A percentile compares a stretch with the other conserved stretches of the same genome.
Conservation (phyloP, 495 filamentous ascomycete species). For the Tuber indicum region DNA sequence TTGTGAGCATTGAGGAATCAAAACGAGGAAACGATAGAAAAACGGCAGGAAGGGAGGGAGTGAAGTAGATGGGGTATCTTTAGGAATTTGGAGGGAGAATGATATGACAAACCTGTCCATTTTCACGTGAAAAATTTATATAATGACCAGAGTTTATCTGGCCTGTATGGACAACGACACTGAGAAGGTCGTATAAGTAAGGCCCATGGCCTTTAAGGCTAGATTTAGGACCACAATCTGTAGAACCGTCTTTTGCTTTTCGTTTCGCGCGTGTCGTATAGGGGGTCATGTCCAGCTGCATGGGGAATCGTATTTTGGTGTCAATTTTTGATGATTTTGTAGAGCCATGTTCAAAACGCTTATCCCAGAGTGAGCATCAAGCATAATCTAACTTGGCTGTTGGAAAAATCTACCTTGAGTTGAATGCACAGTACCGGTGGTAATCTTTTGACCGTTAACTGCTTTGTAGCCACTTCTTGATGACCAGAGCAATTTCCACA, state of each 20-base stretch:
- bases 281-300: slow-evolving; percentile 79
- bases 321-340: slow-evolving; percentile 69
- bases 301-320: slow-evolving; percentile 70
- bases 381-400: not conserved
- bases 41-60: not conserved
- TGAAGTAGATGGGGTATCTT: not conserved
- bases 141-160: slow-evolving; percentile 89
- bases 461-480: slow-evolving; percentile 66
- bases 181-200: slow-evolving; percentile 71
- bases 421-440: slow-evolving; percentile 87
- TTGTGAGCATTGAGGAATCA: slow-evolving; percentile 12
- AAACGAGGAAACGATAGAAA: not conserved
- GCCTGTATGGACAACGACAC: slow-evolving; percentile 79
- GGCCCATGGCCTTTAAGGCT: slow-evolving; percentile 41
- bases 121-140: slow-evolving; percentile 72
- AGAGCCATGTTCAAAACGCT: slow-evolving; percentile 74
- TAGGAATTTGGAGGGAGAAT: not conserved
- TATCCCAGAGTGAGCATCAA: slow-evolving; percentile 3
- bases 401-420: slow-evolving; percentile 59
- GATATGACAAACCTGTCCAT: slow-evolving; percentile 57
- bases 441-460: slow-evolving; percentile 68
- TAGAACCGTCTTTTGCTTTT: slow-evolving; percentile 30
- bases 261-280: slow-evolving; percentile 63
- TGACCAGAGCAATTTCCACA: slow-evolving; percentile 68
- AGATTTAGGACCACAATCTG: slow-evolving; percentile 40